Evolutionary conservation across 306 rosid species (phyloP), one percentile per base, ranked within the genome.

Genomic region (Prunus fruticosa): DNA sequence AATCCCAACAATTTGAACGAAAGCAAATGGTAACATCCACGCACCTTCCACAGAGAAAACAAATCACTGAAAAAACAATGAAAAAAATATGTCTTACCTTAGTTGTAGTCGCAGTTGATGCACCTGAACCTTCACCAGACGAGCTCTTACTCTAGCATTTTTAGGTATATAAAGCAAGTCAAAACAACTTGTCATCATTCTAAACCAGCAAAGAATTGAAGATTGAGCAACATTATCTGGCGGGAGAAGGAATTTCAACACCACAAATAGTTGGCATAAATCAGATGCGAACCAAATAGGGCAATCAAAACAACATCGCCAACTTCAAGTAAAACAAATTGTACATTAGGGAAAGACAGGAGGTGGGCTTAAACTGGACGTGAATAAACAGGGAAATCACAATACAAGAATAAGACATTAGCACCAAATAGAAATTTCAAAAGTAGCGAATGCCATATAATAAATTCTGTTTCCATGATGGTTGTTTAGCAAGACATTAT

Each of bases 41-140:
- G 1, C 53, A 19, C 58, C 60, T 71, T 4, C 38, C 9, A 69
- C 70, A 54, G 16, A 52, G 32, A 54, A 12, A 14, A 69, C 25
- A 49, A 41, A 8, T 30, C 23, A 49, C 11, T 22, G 56, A 58
- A 80, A 67, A 80, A 30, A 16, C 75, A 76, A 75, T 74, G 60
- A 63, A 12, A 8, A 54, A 72, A 28, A 63, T 38, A 64, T 54
- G 78, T 38, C 87, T 76, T 82, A 89, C 98, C 91, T 84, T 84
- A 3, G 84, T 50, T 12, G 82, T 73, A 79, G 89, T 83, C 5
- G 87, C 84, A 76, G 84, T 79, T n/a, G 87, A 74, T 46, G 90
- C 53, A 61, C 91, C 80, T 64, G 97, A 89, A 78, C 88, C 91
- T 58, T 87, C 91, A 66, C 87, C 84, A 30, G 96, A 23, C 45